Evolutionary conservation across 768 basidiomycete genomes (phyloP).

Genomic region (Macrolepiota fuliginosa): DNA sequence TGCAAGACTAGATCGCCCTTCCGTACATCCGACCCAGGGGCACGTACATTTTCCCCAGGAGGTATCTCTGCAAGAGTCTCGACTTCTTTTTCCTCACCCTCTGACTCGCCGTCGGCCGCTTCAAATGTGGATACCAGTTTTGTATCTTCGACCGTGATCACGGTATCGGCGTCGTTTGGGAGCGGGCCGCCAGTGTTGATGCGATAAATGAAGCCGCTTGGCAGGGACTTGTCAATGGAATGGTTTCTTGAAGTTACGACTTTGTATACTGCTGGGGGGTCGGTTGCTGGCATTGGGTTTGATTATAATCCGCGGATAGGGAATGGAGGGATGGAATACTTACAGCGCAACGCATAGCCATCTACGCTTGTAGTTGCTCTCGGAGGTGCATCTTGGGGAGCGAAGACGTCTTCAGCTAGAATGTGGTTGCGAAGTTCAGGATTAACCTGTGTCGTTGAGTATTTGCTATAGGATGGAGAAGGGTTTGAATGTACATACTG

Average conservation of each 20-base stretch:
- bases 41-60: constrained; percentile 68
- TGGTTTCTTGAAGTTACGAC: constrained; percentile 63
- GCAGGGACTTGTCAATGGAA: constrained; percentile 42
- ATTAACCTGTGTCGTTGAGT: constrained; percentile 46
- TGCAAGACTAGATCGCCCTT: constrained; percentile 66
- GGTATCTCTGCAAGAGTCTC: constrained; percentile 63
- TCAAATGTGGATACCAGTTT: constrained; percentile 56
- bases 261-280: constrained; percentile 61
- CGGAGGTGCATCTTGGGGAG: constrained; percentile 61
- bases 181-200: constrained; percentile 87
- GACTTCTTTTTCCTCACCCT: constrained; percentile 70
- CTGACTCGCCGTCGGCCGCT: constrained; percentile 29
- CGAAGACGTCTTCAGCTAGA: constrained; percentile 72
- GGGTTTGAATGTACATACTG: constrained; percentile 34
- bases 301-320: not conserved
- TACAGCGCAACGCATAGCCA: constrained; percentile 81
- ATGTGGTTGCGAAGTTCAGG: constrained; percentile 60
- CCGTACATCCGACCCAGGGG: constrained; percentile 70
- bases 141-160: constrained; percentile 95
- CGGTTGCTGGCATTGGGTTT: constrained; percentile 43
- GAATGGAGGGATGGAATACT: constrained; percentile 19
- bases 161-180: constrained; percentile 69
- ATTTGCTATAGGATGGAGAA: not conserved
- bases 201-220: constrained; percentile 57
- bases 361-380: constrained; percentile 80